A percentile compares a stretch with the other conserved stretches of the same genome.
These are phyloP conservation scores for Fragaria ananassa DNA, from an alignment of 306 rosid genomes.

Conservation along the genomic window DNA sequence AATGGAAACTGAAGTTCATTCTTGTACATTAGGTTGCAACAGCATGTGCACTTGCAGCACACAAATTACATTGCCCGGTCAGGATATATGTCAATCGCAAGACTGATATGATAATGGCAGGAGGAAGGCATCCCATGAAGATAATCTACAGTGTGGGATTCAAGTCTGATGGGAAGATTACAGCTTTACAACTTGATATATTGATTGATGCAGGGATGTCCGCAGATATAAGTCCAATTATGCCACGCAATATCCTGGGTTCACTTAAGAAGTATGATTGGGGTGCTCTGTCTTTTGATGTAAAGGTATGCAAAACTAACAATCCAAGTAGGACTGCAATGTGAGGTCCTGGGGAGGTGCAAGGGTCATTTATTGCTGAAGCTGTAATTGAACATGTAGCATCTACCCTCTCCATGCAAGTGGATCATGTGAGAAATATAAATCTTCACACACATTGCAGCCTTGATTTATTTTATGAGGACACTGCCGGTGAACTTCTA, in stretches of 20 bases:
- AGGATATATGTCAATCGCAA: constrained; percentile 75
- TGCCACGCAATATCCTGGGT: constrained; percentile 47
- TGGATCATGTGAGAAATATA: constrained; percentile 61
- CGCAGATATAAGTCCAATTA: constrained; percentile 52
- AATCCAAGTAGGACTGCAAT: constrained; percentile 75
- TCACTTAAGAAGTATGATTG: constrained; percentile 81
- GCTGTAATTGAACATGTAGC: constrained; percentile 83
- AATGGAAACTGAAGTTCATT: not conserved
- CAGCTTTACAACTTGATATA: constrained; percentile 68
- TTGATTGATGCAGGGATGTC: constrained; percentile 74
- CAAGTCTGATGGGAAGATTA: constrained; percentile 77
- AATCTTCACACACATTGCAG: constrained; percentile 72
- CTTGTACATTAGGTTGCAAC: constrained; percentile 60
- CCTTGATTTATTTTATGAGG: constrained; percentile 51
- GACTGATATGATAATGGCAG: constrained; percentile 89
- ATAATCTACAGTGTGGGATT: constrained; percentile 81
- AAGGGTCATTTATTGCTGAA: constrained; percentile 91
- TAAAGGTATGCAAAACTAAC: constrained; percentile 87
- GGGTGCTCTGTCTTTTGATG: constrained; percentile 80
- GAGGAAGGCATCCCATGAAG: constrained; percentile 97
- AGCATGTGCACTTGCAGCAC: constrained; percentile 89
- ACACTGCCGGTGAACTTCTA: constrained; percentile 50
- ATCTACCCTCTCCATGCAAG: constrained; percentile 62
- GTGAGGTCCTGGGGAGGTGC: constrained; percentile 90
- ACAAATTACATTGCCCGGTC: constrained; percentile 69